Conservation (phyloP, 305 asterid species). For the Fraxinus sp. region DNA sequence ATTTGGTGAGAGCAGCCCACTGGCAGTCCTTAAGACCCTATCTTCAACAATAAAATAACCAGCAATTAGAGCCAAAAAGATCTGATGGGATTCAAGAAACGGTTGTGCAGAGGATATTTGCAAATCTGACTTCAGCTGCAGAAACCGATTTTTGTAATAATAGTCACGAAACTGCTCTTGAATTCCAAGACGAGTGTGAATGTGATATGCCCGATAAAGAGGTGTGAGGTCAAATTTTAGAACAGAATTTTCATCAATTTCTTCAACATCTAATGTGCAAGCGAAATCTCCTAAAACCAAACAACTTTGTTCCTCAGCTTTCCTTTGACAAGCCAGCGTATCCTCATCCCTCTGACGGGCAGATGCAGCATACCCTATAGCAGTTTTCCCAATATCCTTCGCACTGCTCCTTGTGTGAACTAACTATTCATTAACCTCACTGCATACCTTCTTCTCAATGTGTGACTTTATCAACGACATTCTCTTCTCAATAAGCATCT, state of each 20-base stretch:
- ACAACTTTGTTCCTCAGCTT: conserved; percentile 77
- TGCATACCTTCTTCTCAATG: conserved; percentile 74
- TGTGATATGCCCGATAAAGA: conserved; percentile 81
- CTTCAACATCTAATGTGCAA: conserved; percentile 78
- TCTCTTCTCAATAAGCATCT: conserved; percentile 51
- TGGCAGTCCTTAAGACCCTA: conserved; percentile 85
- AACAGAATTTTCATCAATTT: conserved; percentile 70
- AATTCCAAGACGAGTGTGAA: conserved; percentile 71
- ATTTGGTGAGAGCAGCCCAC: conserved; percentile 63
- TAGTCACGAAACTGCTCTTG: conserved; percentile 76
- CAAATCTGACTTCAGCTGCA: conserved; percentile 82
- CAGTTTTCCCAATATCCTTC: conserved; percentile 82
- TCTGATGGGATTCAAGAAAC: conserved; percentile 69
- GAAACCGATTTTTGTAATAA: conserved; percentile 65
- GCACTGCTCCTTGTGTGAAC: conserved; percentile 77
- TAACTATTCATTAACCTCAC: conserved; percentile 84
- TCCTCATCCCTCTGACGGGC: conserved; percentile 93
- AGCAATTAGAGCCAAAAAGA: conserved; percentile 74
- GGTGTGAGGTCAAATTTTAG: conserved; percentile 80
- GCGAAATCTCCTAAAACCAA: conserved; percentile 74
- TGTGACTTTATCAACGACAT: conserved; percentile 66
- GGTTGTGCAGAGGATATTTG: conserved; percentile 75
- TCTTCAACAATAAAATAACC: conserved; percentile 94
- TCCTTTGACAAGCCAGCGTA: conserved; percentile 84
- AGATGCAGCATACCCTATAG: conserved; percentile 77